phyloP scores from a whole-genome alignment of 2,329 filamentous ascomycete species.

The Paramyrothecium roridum region DNA sequence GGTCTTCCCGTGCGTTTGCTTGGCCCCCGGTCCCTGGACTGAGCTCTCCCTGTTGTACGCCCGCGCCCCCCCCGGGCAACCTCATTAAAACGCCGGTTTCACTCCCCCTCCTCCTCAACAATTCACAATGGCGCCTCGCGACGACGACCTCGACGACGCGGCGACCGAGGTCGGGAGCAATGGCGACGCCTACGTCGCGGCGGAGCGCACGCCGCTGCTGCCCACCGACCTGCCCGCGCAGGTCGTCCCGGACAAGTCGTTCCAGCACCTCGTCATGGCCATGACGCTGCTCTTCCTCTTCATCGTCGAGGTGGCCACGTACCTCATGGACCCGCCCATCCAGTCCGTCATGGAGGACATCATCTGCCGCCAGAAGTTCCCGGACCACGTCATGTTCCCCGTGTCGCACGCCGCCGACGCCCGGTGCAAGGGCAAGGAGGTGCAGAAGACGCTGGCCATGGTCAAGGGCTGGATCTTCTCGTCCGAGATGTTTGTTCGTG shows the following conservation, averaged over 20 bases:
- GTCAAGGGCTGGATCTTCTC: constrained; percentile 44
- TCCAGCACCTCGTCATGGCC: constrained; percentile 23
- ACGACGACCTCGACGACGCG: background rate
- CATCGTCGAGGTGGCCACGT: constrained; percentile 38
- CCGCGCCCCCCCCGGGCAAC: no score
- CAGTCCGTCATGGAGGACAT: constrained; percentile 51
- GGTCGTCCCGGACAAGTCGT: constrained; percentile 16
- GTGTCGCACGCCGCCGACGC: constrained; percentile 28
- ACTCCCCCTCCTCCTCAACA: background rate
- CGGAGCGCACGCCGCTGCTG: constrained; percentile 17
- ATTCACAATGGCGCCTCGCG: background rate
- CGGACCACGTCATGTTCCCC: constrained; percentile 28
- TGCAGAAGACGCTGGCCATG: constrained; percentile 51
- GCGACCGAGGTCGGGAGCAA: background rate
- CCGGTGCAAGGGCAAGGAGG: constrained; percentile 44
- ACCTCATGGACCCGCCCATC: constrained; percentile 35
- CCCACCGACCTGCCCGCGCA: constrained; percentile 12
- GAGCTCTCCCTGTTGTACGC: no score
- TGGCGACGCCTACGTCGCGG: background rate
- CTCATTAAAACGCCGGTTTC: background rate
- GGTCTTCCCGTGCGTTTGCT: no score
- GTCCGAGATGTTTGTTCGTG: constrained; percentile 44
- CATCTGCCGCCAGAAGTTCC: constrained; percentile 47
- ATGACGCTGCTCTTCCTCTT: constrained; percentile 37
- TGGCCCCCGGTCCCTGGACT: no score